A percentile compares a stretch with the other conserved stretches of the same genome.
Conservation (phyloP, 192 early-diverging fungal genomes). For the Chytriomyces confervae region DNA sequence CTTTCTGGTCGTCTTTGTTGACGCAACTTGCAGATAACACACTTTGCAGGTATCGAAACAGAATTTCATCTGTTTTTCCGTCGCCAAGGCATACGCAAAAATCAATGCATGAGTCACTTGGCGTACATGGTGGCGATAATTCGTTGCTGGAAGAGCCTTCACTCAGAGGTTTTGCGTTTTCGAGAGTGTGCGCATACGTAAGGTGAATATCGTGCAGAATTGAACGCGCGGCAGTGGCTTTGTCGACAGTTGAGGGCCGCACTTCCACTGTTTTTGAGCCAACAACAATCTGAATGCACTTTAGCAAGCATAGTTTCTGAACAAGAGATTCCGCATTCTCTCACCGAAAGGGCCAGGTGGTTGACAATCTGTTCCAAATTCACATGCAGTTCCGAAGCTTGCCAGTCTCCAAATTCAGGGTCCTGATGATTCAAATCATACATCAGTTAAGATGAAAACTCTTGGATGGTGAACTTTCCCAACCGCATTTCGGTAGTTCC, state of each 20-base stretch:
- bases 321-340: conserved; percentile 10
- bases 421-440: conserved; percentile 26
- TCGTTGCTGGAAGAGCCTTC: conserved; percentile 8
- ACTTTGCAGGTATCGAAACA: conserved; percentile 70
- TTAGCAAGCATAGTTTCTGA: background rate
- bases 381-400: conserved; percentile 96
- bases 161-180: background rate
- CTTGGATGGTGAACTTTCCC: too few species aligned
- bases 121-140: background rate
- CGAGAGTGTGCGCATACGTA: too few species aligned
- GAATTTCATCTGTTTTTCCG: conserved; percentile 94
- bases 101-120: conserved; percentile 44
- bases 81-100: conserved; percentile 91
- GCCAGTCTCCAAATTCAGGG: conserved; percentile 93
- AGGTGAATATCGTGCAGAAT: conserved; percentile 81
- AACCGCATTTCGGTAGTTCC: conserved; percentile 93
- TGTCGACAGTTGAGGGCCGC: conserved; percentile 91
- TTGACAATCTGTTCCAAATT: conserved; percentile 95
- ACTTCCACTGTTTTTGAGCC: conserved; percentile 98
- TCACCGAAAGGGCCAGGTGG: conserved; percentile 88
- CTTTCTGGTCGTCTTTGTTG: conserved; percentile 46
- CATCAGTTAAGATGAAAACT: conserved; percentile 80
- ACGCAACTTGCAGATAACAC: conserved; percentile 25
- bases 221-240: conserved; percentile 82
- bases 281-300: conserved; percentile 72